A percentile compares a stretch with the other conserved stretches of the same genome.
These are phyloP conservation scores for Pestalotiopsis sp. DNA, from an alignment of 2,329 filamentous ascomycete genomes.

Conservation along the genomic window DNA sequence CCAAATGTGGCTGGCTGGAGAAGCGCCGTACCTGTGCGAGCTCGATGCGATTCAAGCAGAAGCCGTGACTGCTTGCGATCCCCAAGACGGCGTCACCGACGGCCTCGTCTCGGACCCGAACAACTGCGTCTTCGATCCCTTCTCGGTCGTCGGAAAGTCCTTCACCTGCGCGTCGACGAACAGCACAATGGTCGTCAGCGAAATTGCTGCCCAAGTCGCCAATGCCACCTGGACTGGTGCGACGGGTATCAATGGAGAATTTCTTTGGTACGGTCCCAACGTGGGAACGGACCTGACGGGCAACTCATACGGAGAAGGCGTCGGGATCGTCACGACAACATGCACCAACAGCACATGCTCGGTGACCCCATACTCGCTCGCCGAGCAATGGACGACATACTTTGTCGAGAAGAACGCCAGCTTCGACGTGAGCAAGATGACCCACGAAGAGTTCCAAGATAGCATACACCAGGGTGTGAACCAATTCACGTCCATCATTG, in stretches of 20 bases:
- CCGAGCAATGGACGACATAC: not conserved
- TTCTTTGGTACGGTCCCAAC: not conserved
- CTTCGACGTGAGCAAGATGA: not conserved
- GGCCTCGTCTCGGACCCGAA: not conserved
- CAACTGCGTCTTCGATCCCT: not conserved
- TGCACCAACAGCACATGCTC: not conserved
- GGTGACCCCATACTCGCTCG: not conserved
- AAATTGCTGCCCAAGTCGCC: not conserved
- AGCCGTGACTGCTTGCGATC: not conserved
- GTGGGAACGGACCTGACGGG: not conserved
- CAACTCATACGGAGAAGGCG: not conserved
- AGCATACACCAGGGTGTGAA: not conserved
- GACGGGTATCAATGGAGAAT: not conserved
- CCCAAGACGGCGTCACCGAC: not conserved
- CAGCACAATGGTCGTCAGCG: not conserved
- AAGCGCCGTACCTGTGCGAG: not conserved
- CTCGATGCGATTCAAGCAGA: not conserved
- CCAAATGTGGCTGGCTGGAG: not conserved
- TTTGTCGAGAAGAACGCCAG: not conserved
- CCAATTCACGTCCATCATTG: not conserved
- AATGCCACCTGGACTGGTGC: not conserved
- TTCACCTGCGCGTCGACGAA: not conserved
- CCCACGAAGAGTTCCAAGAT: not conserved
- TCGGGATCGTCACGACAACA: not conserved
- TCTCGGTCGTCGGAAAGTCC: not conserved